Evolutionary conservation across 2,329 filamentous ascomycete genomes (phyloP).

Genomic region (Cladobotryum mycophilum): DNA sequence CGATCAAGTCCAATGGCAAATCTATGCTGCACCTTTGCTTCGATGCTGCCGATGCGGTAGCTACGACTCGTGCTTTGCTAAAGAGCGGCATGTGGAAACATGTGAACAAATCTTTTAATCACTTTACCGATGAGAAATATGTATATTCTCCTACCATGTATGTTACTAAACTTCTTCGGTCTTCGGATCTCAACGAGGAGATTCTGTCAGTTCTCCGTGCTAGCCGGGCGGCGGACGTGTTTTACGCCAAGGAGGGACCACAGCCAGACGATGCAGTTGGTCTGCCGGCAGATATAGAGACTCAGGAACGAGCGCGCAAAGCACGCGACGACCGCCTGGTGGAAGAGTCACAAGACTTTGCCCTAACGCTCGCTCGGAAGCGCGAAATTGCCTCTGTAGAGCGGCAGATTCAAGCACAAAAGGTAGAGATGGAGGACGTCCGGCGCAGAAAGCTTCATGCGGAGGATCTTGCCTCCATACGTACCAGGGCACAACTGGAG

Average conservation of each 20-base stretch:
- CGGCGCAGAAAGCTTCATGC: conserved; percentile 40
- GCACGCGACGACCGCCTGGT: conserved; percentile 39
- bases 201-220: conserved; percentile 44
- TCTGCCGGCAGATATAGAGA: conserved; percentile 43
- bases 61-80: conserved; percentile 51
- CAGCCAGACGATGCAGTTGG: conserved; percentile 49
- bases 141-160: conserved; percentile 63
- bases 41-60: conserved; percentile 47
- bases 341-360: conserved; percentile 44
- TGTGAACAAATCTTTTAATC: conserved; percentile 54
- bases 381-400: conserved; percentile 47
- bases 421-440: conserved; percentile 46
- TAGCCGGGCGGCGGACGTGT: conserved; percentile 48
- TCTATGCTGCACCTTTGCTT: conserved; percentile 55
- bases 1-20: conserved; percentile 50
- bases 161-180: conserved; percentile 40
- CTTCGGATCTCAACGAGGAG: conserved; percentile 32
- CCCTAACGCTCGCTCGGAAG: conserved; percentile 40
- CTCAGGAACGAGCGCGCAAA: conserved; percentile 44
- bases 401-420: conserved; percentile 42
- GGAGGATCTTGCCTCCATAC: conserved; percentile 39
- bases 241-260: conserved; percentile 46
- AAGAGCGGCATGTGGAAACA: conserved; percentile 60
- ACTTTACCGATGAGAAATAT: conserved; percentile 44
- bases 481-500: conserved; percentile 41